A percentile compares a stretch with the other conserved stretches of the same genome.
Evolutionary conservation across 73 alveolate genomes (phyloP).

Genomic region (Symbiodinium natans): DNA sequence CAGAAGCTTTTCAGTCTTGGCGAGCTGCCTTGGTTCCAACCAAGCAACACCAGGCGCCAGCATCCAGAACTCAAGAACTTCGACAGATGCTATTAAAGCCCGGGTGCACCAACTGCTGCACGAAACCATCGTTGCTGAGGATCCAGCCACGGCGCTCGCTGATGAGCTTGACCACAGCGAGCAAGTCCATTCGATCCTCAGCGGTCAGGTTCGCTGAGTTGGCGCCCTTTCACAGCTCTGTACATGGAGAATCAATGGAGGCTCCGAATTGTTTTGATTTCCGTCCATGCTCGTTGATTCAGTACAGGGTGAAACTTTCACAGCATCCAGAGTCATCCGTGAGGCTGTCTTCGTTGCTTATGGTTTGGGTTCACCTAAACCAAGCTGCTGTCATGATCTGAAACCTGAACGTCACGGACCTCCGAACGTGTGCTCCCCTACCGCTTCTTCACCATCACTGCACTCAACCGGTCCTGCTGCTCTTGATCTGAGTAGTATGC

Average conservation of each 20-base stretch:
- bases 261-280: too few species aligned
- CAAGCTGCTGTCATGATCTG: too few species aligned
- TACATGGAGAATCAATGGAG: background rate
- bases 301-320: background rate
- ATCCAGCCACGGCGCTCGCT: slow-evolving; percentile 90
- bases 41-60: background rate
- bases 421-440: too few species aligned
- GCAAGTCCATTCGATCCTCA: slow-evolving; percentile 49
- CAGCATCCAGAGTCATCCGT: too few species aligned
- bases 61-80: too few species aligned
- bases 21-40: slow-evolving; percentile 37
- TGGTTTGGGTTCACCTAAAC: too few species aligned
- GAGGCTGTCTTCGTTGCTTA: too few species aligned
- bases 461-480: slow-evolving; percentile 91
- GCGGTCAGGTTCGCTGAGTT: too few species aligned
- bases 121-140: slow-evolving; percentile 91
- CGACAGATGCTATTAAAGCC: background rate
- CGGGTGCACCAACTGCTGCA: slow-evolving; percentile 36
- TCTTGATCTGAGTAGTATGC: slow-evolving; percentile 81
- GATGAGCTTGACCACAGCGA: slow-evolving; percentile 48
- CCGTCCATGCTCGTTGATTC: background rate
- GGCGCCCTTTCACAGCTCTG: background rate
- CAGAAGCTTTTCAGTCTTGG: slow-evolving; percentile 25
- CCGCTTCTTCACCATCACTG: slow-evolving; percentile 94
- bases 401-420: too few species aligned